phyloP scores from a whole-genome alignment of 2,329 filamentous ascomycete genomes.

The Aspergillus calidoustus region DNA sequence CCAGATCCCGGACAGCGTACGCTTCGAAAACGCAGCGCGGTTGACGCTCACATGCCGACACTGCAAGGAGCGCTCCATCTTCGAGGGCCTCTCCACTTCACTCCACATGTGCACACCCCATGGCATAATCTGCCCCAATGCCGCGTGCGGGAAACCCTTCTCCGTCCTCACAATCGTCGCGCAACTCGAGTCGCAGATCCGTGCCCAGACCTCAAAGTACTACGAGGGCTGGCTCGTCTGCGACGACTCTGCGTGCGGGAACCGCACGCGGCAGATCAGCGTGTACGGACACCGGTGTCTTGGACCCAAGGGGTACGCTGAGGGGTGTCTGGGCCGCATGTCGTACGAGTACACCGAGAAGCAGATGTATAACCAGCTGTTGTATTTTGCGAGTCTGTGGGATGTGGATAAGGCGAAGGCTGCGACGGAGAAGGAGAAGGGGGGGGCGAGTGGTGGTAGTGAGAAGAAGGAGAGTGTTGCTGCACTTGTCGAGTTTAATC shows the following conservation, averaged over 20 bases:
- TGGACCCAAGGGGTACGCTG: slow-evolving; percentile 81
- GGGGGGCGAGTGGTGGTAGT: slow-evolving; percentile 29
- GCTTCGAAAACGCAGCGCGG: slow-evolving; percentile 80
- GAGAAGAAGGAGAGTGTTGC: slow-evolving; percentile 69
- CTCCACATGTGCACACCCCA: slow-evolving; percentile 68
- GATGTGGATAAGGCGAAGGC: slow-evolving; percentile 81
- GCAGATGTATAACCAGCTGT: slow-evolving; percentile 89
- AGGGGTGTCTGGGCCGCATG: slow-evolving; percentile 87
- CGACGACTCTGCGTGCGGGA: slow-evolving; percentile 84
- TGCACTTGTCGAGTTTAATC: slow-evolving; percentile 80
- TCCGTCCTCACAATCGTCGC: slow-evolving; percentile 76
- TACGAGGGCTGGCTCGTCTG: slow-evolving; percentile 93
- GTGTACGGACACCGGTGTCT: slow-evolving; percentile 91
- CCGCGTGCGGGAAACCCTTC: slow-evolving; percentile 67
- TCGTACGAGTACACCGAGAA: slow-evolving; percentile 85
- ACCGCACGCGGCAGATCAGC: slow-evolving; percentile 86
- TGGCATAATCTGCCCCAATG: slow-evolving; percentile 72
- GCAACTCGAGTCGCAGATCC: slow-evolving; percentile 84
- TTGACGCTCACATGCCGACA: slow-evolving; percentile 78
- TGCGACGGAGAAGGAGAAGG: slow-evolving; percentile 54
- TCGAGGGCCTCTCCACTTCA: slow-evolving; percentile 72
- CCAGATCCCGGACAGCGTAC: slow-evolving; percentile 87
- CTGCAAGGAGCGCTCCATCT: slow-evolving; percentile 74
- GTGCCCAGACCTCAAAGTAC: slow-evolving; percentile 77
- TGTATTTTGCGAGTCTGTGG: slow-evolving; percentile 84